Conservation (phyloP, 164 flowering plant species). For the Kalanchoe fedtschenkoi region DNA sequence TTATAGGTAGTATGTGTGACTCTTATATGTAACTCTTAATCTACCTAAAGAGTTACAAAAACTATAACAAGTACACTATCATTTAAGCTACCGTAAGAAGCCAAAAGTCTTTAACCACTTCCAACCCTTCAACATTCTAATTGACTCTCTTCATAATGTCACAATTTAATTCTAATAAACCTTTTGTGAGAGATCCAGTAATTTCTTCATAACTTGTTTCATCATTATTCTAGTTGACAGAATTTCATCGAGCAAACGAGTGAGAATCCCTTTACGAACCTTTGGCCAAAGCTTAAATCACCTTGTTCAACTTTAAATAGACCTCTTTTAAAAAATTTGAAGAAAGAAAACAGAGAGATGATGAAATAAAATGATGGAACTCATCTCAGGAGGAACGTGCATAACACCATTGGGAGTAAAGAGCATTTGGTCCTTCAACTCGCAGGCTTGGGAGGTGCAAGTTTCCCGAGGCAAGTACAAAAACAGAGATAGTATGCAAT, state of each 20-base stretch:
- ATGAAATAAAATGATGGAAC: background rate
- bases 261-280: slow-evolving; percentile 81
- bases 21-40: too few relatives aligned
- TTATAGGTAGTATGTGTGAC: too few relatives aligned
- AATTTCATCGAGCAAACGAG: slow-evolving; percentile 91
- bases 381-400: slow-evolving; percentile 74
- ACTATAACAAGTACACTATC: too few relatives aligned
- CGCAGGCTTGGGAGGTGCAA: slow-evolving; percentile 43
- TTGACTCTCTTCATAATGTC: too few relatives aligned
- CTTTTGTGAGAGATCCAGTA: slow-evolving; percentile 51
- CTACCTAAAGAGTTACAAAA: too few relatives aligned
- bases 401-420: slow-evolving; percentile 89
- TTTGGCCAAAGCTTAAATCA: slow-evolving; percentile 11
- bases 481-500: slow-evolving; percentile 95
- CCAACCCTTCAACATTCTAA: too few relatives aligned
- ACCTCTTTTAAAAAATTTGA: background rate
- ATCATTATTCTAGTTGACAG: slow-evolving; percentile 90
- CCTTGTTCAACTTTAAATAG: too few relatives aligned
- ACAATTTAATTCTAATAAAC: too few relatives aligned
- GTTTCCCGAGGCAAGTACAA: slow-evolving; percentile 84
- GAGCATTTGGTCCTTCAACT: slow-evolving; percentile 42
- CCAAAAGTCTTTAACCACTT: too few relatives aligned
- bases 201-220: slow-evolving; percentile 83
- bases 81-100: too few relatives aligned
- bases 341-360: background rate